A percentile compares a stretch with the other conserved stretches of the same genome.
Conservation (phyloP, 257 asterid genomes). For the Capsicum rhomboideum region DNA sequence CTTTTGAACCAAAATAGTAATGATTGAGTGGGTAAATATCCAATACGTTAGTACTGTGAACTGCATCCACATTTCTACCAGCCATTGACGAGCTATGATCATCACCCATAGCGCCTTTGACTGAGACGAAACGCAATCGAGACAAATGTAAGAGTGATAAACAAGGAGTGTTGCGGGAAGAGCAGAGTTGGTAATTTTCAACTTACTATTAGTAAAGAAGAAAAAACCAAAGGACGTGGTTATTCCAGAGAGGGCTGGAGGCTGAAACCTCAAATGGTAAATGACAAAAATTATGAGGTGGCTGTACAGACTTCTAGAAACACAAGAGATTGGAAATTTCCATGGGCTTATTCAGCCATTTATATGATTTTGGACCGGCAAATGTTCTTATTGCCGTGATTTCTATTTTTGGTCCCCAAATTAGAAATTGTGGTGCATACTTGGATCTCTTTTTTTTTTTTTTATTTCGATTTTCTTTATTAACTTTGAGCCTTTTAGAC, state of each 20-base stretch:
- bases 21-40: conserved; percentile 69
- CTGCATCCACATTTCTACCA: neutral
- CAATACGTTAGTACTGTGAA: conserved; percentile 12
- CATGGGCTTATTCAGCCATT: no score
- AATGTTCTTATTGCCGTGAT: no score
- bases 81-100: neutral
- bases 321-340: neutral
- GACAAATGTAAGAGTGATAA: neutral
- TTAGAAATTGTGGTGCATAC: no score
- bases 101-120: no score
- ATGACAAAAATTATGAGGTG: neutral
- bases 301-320: neutral
- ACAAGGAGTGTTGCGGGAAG: neutral
- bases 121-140: neutral
- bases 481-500: no score
- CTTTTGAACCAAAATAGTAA: conserved; percentile 79
- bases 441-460: no score
- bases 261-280: neutral
- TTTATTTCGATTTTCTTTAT: no score
- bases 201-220: neutral
- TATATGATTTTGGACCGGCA: neutral
- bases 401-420: no score
- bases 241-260: conserved; percentile 17
- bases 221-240: conserved; percentile 21
- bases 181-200: neutral